phyloP scores from a whole-genome alignment of 441 rosid genomes.

The Gossypium gossypioides region DNA sequence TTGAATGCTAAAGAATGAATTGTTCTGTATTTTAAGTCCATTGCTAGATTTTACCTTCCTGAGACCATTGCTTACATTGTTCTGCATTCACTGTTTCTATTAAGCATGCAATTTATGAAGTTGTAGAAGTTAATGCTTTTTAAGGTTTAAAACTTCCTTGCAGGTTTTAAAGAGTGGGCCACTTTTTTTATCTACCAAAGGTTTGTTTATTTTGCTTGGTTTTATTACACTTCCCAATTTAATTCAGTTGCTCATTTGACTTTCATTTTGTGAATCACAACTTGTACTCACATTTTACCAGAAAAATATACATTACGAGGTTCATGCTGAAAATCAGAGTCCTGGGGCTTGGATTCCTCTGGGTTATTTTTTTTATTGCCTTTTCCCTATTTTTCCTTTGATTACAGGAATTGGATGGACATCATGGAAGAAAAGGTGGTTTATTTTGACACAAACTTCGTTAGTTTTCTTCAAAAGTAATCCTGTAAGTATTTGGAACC shows the following conservation, averaged over 20 bases:
- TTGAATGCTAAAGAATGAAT: neutral
- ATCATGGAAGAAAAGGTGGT: conserved; percentile 98
- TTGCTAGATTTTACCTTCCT: neutral
- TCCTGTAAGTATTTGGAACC: conserved; percentile 56
- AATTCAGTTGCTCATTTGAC: neutral
- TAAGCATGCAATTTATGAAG: neutral
- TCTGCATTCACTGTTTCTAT: neutral
- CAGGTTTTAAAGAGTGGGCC: conserved; percentile 96
- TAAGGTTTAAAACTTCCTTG: conserved; percentile 15
- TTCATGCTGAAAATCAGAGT: neutral
- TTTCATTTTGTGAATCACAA: conserved; percentile 2
- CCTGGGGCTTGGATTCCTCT: neutral
- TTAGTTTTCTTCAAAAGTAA: conserved; percentile 95
- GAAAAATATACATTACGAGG: neutral
- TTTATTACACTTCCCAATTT: neutral
- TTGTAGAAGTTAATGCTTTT: neutral
- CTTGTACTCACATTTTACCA: neutral
- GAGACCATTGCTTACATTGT: neutral
- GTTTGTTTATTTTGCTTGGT: conserved; percentile 26
- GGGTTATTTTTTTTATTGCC: neutral
- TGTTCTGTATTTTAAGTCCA: neutral
- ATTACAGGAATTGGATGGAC: conserved; percentile 96
- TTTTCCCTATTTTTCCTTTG: neutral
- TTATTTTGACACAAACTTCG: conserved; percentile 82
- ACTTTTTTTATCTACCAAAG: conserved; percentile 82